Evolutionary conservation across 805 yeast genomes (phyloP).

Genomic region (Yarrowia yakushimensis): DNA sequence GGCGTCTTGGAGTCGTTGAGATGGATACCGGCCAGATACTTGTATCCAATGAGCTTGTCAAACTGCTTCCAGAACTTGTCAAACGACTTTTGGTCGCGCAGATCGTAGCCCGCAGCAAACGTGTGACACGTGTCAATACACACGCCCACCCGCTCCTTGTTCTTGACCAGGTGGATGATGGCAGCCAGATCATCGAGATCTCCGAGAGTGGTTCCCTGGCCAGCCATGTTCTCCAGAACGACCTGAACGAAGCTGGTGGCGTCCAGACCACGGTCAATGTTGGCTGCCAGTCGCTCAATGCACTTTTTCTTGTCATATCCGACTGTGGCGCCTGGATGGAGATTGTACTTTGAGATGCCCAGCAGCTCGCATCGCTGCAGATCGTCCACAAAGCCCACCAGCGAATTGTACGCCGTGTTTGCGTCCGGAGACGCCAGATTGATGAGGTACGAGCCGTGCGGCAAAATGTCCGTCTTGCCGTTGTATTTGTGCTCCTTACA

Average conservation of each 20-base stretch:
- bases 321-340: conserved; percentile 83
- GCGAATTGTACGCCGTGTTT: conserved; percentile 73
- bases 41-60: conserved; percentile 68
- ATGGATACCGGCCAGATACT: conserved; percentile 78
- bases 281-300: conserved; percentile 64
- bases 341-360: conserved; percentile 80
- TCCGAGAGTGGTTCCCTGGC: conserved; percentile 89
- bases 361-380: conserved; percentile 79
- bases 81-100: conserved; percentile 56
- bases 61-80: conserved; percentile 70
- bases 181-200: conserved; percentile 66
- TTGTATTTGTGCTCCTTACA: conserved; percentile 48
- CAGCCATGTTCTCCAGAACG: conserved; percentile 96
- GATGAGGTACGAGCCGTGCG: conserved; percentile 93
- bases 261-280: conserved; percentile 71
- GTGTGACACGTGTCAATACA: conserved; percentile 96
- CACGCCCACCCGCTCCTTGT: conserved; percentile 85
- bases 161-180: conserved; percentile 74
- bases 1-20: conserved; percentile 96
- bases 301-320: conserved; percentile 67
- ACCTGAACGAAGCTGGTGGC: conserved; percentile 78
- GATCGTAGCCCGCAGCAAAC: conserved; percentile 94
- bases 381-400: conserved; percentile 78
- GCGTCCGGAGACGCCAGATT: conserved; percentile 87
- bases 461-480: conserved; percentile 58